A percentile compares a stretch with the other conserved stretches of the same genome.
Evolutionary conservation across 1,139 yeast species (phyloP).

Genomic region (Blastobotrys raffinosifermentans): DNA sequence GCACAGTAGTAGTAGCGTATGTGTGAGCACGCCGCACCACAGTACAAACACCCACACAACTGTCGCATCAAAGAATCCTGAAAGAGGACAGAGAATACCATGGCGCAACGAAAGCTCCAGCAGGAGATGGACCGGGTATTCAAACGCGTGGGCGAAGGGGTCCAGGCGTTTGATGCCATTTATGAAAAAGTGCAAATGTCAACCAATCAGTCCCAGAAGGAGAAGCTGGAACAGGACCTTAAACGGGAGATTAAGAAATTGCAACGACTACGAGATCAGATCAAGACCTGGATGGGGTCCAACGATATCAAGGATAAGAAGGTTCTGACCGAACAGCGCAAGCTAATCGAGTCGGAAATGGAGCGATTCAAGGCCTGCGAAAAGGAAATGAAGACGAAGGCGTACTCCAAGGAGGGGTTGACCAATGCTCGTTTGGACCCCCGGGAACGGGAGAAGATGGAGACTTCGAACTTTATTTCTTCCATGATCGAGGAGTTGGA

Average conservation of each 20-base stretch:
- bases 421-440: slow-evolving; percentile 70
- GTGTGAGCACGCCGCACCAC: slow-evolving; percentile 10
- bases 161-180: slow-evolving; percentile 76
- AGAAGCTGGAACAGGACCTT: slow-evolving; percentile 86
- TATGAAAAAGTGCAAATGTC: slow-evolving; percentile 81
- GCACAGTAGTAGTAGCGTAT: too few species aligned
- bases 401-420: slow-evolving; percentile 90
- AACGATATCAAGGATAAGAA: slow-evolving; percentile 90
- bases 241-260: slow-evolving; percentile 94
- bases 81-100: slow-evolving; percentile 20
- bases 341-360: slow-evolving; percentile 78
- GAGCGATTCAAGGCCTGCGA: slow-evolving; percentile 95
- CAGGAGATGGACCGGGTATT: slow-evolving; percentile 93
- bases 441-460: slow-evolving; percentile 72
- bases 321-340: slow-evolving; percentile 69
- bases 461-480: slow-evolving; percentile 65
- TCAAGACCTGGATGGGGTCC: slow-evolving; percentile 91
- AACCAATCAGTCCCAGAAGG: slow-evolving; percentile 85
- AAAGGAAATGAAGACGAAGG: slow-evolving; percentile 90
- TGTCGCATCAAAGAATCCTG: not conserved
- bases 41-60: not conserved
- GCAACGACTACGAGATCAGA: slow-evolving; percentile 91
- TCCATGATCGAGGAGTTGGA: slow-evolving; percentile 76
- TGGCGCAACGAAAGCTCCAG: slow-evolving; percentile 65
- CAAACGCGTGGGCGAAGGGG: slow-evolving; percentile 93